Percentiles rank a stretch among this genome's conserved stretches.
These are phyloP conservation scores for Aureoboletus auriporus DNA, from an alignment of 768 basidiomycete genomes.

Conservation along the genomic window DNA sequence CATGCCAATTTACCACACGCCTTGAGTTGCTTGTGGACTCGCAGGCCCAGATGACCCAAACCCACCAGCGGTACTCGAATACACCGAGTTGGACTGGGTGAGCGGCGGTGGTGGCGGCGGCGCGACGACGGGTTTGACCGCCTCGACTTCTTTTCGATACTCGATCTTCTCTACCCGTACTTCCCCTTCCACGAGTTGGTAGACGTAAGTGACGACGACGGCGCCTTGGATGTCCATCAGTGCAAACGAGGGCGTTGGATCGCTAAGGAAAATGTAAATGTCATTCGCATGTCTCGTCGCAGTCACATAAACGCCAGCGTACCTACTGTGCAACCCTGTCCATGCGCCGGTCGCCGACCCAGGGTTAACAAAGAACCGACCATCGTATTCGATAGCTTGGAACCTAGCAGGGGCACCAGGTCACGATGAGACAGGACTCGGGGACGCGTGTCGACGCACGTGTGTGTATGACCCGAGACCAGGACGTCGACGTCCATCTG, in stretches of 20 bases:
- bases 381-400: slow-evolving; percentile 89
- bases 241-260: slow-evolving; percentile 91
- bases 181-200: slow-evolving; percentile 90
- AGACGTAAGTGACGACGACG: slow-evolving; percentile 96
- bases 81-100: slow-evolving; percentile 29
- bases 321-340: slow-evolving; percentile 48
- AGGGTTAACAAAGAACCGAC: slow-evolving; percentile 93
- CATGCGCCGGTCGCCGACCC: slow-evolving; percentile 95
- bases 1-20: slow-evolving; percentile 21
- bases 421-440: not conserved
- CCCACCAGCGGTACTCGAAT: slow-evolving; percentile 25
- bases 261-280: slow-evolving; percentile 39
- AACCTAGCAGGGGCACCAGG: slow-evolving; percentile 49
- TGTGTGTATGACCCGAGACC: slow-evolving; percentile 90
- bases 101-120: slow-evolving; percentile 15
- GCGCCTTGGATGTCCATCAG: slow-evolving; percentile 97
- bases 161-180: slow-evolving; percentile 92
- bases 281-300: no score
- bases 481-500: slow-evolving; percentile 99
- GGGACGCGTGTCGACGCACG: slow-evolving; percentile 46
- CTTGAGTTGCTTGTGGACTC: slow-evolving; percentile 26
- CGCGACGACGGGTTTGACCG: slow-evolving; percentile 27
- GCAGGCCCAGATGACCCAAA: slow-evolving; percentile 18
- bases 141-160: slow-evolving; percentile 62
- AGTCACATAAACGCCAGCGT: not conserved